phyloP scores from a whole-genome alignment of 2,329 filamentous ascomycete species.

The Curvularia eragrostidis region DNA sequence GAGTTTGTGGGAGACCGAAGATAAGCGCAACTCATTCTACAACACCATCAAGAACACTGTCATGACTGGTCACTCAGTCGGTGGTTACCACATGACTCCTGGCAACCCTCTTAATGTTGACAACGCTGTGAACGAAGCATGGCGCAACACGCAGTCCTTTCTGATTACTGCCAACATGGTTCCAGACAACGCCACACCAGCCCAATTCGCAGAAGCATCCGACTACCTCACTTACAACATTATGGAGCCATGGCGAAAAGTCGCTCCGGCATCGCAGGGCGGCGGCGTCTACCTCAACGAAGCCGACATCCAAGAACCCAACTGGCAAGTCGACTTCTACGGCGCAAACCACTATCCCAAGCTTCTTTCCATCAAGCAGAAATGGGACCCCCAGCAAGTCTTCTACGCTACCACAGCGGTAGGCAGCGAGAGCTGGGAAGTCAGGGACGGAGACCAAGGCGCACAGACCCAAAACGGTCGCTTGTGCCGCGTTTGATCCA shows the following conservation, averaged over 20 bases:
- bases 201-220: slow-evolving; percentile 17
- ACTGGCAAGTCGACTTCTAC: slow-evolving; percentile 39
- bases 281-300: slow-evolving; percentile 41
- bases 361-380: slow-evolving; percentile 34
- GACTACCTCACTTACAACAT: slow-evolving; percentile 27
- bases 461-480: slow-evolving; percentile 34
- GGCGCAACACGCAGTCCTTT: slow-evolving; percentile 32
- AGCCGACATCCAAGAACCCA: slow-evolving; percentile 33
- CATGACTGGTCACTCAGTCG: slow-evolving; percentile 22
- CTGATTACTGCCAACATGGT: slow-evolving; percentile 30
- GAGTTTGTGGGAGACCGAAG: slow-evolving; percentile 24
- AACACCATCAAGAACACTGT: slow-evolving; percentile 24
- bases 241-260: slow-evolving; percentile 24
- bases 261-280: slow-evolving; percentile 28
- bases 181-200: slow-evolving; percentile 21
- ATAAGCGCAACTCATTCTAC: slow-evolving; percentile 23
- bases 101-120: slow-evolving; percentile 23
- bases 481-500: slow-evolving; percentile 32
- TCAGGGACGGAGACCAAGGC: slow-evolving; percentile 29
- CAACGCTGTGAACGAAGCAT: slow-evolving; percentile 38
- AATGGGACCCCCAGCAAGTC: slow-evolving; percentile 35
- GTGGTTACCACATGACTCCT: slow-evolving; percentile 33
- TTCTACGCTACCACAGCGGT: slow-evolving; percentile 38
- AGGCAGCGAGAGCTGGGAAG: slow-evolving; percentile 35
- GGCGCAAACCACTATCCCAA: slow-evolving; percentile 35